Conservation (phyloP, 2,329 filamentous ascomycete genomes). For the Alternaria incomplexa region DNA sequence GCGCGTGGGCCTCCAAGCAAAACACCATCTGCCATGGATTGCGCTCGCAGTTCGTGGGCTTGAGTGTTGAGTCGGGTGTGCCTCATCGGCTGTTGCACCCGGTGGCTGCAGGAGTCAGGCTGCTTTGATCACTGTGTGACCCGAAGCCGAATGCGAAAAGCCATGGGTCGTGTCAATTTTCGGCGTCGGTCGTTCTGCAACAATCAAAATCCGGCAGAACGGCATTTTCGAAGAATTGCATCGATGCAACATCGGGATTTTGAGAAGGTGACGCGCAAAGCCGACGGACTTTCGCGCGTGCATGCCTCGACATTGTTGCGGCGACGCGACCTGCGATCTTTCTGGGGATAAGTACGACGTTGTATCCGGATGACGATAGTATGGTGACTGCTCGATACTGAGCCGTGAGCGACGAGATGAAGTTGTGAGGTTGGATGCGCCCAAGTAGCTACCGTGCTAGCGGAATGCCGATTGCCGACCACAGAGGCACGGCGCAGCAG, state of each 20-base stretch:
- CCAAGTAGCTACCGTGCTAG: background rate
- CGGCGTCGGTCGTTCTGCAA: background rate
- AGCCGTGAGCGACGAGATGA: background rate
- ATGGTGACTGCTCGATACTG: background rate
- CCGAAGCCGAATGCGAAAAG: background rate
- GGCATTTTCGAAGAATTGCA: background rate
- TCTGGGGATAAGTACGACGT: background rate
- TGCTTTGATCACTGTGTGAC: background rate
- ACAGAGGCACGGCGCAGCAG: background rate
- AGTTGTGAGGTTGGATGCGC: background rate
- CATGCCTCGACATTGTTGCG: background rate
- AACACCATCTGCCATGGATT: constrained; percentile 3
- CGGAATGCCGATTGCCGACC: background rate
- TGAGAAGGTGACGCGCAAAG: background rate
- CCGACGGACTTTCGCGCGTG: background rate
- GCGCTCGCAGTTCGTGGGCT: background rate
- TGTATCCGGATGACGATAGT: background rate
- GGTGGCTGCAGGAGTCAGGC: background rate
- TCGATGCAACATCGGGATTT: background rate
- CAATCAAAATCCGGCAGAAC: background rate
- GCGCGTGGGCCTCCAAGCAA: constrained; percentile 3
- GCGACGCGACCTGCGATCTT: background rate
- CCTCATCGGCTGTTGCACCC: background rate
- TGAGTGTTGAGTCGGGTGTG: background rate
- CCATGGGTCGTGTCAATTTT: background rate